Evolutionary conservation across 768 basidiomycete genomes (phyloP).

Genomic region (Termitomyces sp.): DNA sequence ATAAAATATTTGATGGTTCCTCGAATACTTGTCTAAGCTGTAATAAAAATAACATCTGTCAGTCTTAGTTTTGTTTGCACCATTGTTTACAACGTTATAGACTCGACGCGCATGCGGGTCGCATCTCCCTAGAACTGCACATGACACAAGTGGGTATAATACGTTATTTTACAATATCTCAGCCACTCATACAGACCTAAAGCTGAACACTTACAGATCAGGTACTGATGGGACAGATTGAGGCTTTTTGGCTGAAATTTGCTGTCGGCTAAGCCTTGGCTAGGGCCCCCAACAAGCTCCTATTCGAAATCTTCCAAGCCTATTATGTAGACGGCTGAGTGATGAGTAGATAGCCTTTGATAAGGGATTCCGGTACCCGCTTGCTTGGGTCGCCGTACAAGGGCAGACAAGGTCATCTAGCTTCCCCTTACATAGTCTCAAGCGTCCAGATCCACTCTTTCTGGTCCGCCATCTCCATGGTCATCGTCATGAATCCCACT

Average conservation of each 20-base stretch:
- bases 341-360: not conserved
- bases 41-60: not conserved
- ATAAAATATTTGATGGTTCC: not conserved
- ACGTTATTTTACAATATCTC: too few relatives aligned
- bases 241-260: slow-evolving; percentile 39
- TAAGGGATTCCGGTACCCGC: not conserved
- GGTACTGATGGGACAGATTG: slow-evolving; percentile 10
- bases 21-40: not conserved
- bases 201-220: not conserved
- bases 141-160: not conserved
- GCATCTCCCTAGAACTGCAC: not conserved
- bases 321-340: not conserved
- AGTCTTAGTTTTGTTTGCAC: not conserved
- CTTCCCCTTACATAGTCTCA: not conserved
- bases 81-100: too few relatives aligned
- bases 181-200: too few relatives aligned
- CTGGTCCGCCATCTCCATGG: not conserved
- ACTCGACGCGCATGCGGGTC: not conserved
- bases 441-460: not conserved
- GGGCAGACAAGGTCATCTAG: not conserved
- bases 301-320: slow-evolving; percentile 5
- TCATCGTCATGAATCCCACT: slow-evolving; percentile 18
- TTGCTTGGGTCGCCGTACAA: not conserved
- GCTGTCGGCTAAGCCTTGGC: slow-evolving; percentile 21
- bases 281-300: not conserved